Conservation (phyloP, 1,284 basidiomycete species). For the Somion occarium region DNA sequence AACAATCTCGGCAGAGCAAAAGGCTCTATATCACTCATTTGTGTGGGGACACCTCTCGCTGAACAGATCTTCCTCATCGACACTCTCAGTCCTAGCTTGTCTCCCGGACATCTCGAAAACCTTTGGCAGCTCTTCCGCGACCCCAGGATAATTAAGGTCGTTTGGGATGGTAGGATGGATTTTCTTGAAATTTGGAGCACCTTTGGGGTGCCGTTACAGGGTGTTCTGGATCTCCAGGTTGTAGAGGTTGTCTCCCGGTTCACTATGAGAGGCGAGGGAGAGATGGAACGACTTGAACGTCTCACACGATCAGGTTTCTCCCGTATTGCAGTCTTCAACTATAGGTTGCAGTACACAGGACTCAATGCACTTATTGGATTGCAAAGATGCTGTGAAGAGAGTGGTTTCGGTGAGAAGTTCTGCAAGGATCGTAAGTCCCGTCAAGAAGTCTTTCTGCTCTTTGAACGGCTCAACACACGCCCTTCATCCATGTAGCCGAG, state of each 20-base stretch:
- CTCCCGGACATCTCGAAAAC: slow-evolving; percentile 18
- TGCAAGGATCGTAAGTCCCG: slow-evolving; percentile 27
- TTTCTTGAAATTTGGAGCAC: slow-evolving; percentile 31
- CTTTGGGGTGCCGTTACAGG: slow-evolving; percentile 27
- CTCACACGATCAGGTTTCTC: slow-evolving; percentile 25
- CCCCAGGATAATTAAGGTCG: slow-evolving; percentile 32
- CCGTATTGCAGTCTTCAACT: slow-evolving; percentile 20
- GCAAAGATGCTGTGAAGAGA: slow-evolving; percentile 20
- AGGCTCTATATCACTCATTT: slow-evolving; percentile 37
- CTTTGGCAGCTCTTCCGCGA: slow-evolving; percentile 27
- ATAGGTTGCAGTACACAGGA: slow-evolving; percentile 23
- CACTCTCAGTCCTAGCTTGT: slow-evolving; percentile 23
- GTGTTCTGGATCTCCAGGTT: slow-evolving; percentile 39
- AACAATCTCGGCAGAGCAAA: slow-evolving; percentile 31
- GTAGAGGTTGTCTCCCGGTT: slow-evolving; percentile 28
- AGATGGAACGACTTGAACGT: slow-evolving; percentile 24
- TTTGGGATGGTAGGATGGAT: slow-evolving; percentile 44
- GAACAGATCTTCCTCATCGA: slow-evolving; percentile 39
- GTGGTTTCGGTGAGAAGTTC: slow-evolving; percentile 14
- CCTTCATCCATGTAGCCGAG: slow-evolving; percentile 22
- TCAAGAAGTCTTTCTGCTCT: background rate
- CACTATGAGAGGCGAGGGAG: slow-evolving; percentile 27
- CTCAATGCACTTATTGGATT: slow-evolving; percentile 28
- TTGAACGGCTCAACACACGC: background rate
- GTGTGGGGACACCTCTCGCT: slow-evolving; percentile 34